Conservation (phyloP, 257 asterid genomes). For the Scutellaria barbata region DNA sequence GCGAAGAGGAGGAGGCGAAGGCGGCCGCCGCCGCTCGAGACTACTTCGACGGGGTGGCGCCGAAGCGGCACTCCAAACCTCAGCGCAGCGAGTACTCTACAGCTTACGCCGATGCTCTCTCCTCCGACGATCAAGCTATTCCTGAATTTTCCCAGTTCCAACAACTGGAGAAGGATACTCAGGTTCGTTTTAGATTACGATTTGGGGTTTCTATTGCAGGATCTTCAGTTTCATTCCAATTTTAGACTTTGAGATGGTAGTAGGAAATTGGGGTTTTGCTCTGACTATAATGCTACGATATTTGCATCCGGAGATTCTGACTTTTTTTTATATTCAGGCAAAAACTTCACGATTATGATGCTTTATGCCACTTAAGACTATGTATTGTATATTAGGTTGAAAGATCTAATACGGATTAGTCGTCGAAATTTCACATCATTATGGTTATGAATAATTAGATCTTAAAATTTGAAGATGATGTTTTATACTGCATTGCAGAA, state of each 20-base stretch:
- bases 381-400: no score
- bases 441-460: no score
- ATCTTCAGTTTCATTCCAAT: background rate
- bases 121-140: constrained; percentile 37
- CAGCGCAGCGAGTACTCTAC: constrained; percentile 85
- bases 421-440: background rate
- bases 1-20: constrained; percentile 64
- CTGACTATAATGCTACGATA: no score
- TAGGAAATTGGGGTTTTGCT: background rate
- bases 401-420: background rate
- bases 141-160: constrained; percentile 68
- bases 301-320: background rate
- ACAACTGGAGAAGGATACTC: constrained; percentile 64
- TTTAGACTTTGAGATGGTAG: background rate
- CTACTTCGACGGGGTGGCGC: constrained; percentile 72
- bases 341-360: background rate
- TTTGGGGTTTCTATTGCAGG: background rate
- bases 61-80: constrained; percentile 89
- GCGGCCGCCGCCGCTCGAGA: constrained; percentile 65
- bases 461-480: no score
- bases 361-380: background rate
- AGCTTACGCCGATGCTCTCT: constrained; percentile 52
- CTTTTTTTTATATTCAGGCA: background rate
- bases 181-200: constrained; percentile 40
- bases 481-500: constrained; percentile 49